Base-by-base conservation (phyloP, 768 basidiomycete genomes). In the Lactarius vividus region DNA sequence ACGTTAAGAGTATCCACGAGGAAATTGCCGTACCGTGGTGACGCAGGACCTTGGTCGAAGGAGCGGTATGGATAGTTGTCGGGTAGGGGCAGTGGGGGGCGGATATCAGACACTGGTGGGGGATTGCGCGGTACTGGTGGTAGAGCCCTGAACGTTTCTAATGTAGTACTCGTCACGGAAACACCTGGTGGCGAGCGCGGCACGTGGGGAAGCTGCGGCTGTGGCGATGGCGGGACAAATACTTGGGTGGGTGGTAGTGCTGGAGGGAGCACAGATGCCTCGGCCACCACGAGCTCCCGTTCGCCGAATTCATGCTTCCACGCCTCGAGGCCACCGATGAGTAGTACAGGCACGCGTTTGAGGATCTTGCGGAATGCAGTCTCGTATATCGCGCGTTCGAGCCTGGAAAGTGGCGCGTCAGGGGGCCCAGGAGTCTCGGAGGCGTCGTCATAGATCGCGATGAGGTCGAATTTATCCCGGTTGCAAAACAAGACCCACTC, bases 401-500 rank as follows among this genome's bases (percentile, higher is more conserved):
- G 82, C 23, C 80, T 73, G 1, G 84, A 80, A n/a, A 91, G 74
- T 0, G 87, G 84, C 0, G 85, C 80, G 11, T 79, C 79, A 23
- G 78, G 74, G 3, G 76, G 74, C 2, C 81, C 83, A 59, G 85
- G 81, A 20, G 79, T 75, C 61, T 83, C 80, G 55, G 91, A 87
- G 35, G 80, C 75, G 58, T 82, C 72, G 75, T 98, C 96, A 75
- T 95, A 95, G 4, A 98, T 79, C 18, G 88, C 91, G 29, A 99
- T 86, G 26, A 96, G 76, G 70, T 97, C 95, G 74, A 92, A 96
- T 71, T 90, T 88, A 72, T 94, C 85, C 46, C 96, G 90, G 66
- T 93, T 90, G 49, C 79, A 75, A 75, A 98, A 98, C n/a, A 91
- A 80, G 2, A 81, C 80, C 54, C 80, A 80, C 76, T 98, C 96